Conservation (phyloP, 495 filamentous ascomycete species). For the Podospora pseudocomata region DNA sequence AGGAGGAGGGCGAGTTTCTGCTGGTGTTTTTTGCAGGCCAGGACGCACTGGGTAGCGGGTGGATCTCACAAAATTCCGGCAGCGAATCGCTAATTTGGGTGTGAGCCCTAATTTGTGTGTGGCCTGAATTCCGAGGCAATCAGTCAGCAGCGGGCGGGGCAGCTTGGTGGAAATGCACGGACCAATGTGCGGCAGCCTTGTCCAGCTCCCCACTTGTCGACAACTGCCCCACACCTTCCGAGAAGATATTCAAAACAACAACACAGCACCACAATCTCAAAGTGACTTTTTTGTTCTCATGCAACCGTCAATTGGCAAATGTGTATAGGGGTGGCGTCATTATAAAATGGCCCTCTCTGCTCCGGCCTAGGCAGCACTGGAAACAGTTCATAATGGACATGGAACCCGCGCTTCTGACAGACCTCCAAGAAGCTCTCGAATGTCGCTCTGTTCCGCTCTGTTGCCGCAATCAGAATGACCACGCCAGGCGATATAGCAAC, state of each 20-base stretch:
- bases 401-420: slow-evolving; percentile 34
- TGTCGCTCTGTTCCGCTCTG: slow-evolving; percentile 45
- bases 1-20: slow-evolving; percentile 28
- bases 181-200: too few species aligned
- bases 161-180: neutral
- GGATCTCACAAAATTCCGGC: slow-evolving; percentile 31
- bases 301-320: slow-evolving; percentile 35
- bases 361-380: slow-evolving; percentile 30
- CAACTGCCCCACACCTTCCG: neutral
- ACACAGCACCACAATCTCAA: neutral
- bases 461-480: slow-evolving; percentile 45
- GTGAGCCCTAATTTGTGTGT: slow-evolving; percentile 31
- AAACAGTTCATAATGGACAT: slow-evolving; percentile 35
- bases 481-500: slow-evolving; percentile 34
- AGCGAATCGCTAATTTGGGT: slow-evolving; percentile 26
- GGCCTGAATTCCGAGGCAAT: slow-evolving; percentile 21
- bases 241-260: neutral
- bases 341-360: slow-evolving; percentile 51
- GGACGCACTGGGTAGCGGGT: slow-evolving; percentile 20
- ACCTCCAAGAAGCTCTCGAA: slow-evolving; percentile 41
- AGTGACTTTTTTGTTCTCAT: neutral
- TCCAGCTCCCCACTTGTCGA: neutral
- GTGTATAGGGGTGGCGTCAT: slow-evolving; percentile 40
- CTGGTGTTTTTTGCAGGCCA: slow-evolving; percentile 30
- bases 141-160: neutral